Evolutionary conservation across 1,284 basidiomycete genomes (phyloP).

Genomic region (Ganoderma sp.): DNA sequence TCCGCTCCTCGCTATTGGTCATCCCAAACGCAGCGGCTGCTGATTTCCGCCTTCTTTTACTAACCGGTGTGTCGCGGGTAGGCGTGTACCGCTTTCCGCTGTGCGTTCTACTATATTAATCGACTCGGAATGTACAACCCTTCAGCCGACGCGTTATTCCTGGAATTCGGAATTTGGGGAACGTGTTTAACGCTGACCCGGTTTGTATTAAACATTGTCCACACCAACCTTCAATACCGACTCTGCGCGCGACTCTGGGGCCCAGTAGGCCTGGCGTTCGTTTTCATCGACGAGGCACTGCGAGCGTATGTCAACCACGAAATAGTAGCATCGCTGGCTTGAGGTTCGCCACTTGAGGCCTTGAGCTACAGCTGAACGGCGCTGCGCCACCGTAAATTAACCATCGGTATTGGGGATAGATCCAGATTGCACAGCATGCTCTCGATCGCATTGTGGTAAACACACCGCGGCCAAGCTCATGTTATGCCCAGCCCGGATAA

Average conservation of each 20-base stretch:
- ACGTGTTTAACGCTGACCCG: background rate
- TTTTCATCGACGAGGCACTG: background rate
- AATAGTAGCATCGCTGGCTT: too few species aligned
- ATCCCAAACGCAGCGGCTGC: background rate
- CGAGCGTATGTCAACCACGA: background rate
- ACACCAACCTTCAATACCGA: background rate
- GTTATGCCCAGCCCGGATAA: too few species aligned
- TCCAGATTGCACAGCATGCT: background rate
- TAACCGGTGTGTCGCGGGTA: too few species aligned
- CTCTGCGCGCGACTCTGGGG: background rate
- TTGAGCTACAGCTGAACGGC: background rate
- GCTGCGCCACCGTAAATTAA: background rate
- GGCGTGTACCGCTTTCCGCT: too few species aligned
- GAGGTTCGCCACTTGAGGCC: background rate
- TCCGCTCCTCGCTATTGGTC: background rate
- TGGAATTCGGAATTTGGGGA: background rate
- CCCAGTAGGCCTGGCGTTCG: background rate
- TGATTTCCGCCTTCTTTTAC: background rate
- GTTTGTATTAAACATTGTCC: background rate
- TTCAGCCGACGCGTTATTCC: background rate
- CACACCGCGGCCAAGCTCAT: background rate
- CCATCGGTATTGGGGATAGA: background rate
- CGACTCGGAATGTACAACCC: background rate
- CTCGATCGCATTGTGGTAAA: background rate
- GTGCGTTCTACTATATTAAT: background rate